These are phyloP conservation scores for Brassica cretica DNA, from an alignment of 345 rosid genomes.

Conservation along the genomic window DNA sequence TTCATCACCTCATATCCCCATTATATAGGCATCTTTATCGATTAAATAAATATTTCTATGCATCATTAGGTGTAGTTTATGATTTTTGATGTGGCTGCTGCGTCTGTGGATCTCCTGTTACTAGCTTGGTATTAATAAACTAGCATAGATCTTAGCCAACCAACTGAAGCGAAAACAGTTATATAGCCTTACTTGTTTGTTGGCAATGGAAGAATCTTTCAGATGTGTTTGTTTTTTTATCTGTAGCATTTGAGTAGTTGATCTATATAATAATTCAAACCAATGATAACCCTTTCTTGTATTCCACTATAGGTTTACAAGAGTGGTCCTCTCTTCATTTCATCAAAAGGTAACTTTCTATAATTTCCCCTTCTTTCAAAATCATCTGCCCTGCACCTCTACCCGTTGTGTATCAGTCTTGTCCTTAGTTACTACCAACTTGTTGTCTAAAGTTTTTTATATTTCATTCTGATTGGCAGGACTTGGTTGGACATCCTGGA, in stretches of 20 bases:
- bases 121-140: neutral
- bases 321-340: constrained; percentile 95
- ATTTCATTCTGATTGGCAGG: constrained; percentile 52
- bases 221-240: neutral
- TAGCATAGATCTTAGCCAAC: neutral
- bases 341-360: constrained; percentile 74
- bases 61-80: neutral
- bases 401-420: constrained; percentile 21
- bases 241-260: constrained; percentile 1
- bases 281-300: neutral
- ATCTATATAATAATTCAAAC: neutral
- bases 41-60: neutral
- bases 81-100: constrained; percentile 1
- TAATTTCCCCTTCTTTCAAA: neutral
- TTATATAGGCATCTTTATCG: neutral
- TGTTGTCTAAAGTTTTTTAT: neutral
- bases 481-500: constrained; percentile 98
- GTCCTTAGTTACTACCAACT: neutral
- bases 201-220: constrained; percentile 6
- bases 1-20: neutral
- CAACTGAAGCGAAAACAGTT: neutral
- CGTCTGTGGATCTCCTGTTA: neutral
- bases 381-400: neutral
- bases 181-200: neutral
- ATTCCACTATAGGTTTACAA: constrained; percentile 67